A percentile compares a stretch with the other conserved stretches of the same genome.
These are phyloP conservation scores for Torulaspora maleeae DNA, from an alignment of 805 yeast genomes.

Conservation along the genomic window DNA sequence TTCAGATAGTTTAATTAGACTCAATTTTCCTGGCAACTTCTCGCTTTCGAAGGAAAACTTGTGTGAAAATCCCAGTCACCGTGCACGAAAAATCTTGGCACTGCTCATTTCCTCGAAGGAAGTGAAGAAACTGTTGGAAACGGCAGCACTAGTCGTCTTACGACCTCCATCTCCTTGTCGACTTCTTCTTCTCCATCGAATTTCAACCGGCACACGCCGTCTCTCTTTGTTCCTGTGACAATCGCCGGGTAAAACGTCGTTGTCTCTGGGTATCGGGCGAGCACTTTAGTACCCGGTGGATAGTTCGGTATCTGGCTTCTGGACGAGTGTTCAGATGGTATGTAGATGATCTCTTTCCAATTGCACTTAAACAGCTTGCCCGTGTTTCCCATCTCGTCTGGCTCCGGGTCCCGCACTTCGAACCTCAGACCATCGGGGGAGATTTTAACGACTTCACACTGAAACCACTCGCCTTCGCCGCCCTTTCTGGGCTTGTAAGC, in stretches of 20 bases:
- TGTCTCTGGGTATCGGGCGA: constrained; percentile 95
- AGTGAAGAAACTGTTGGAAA: constrained; percentile 43
- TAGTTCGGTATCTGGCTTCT: constrained; percentile 40
- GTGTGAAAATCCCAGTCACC: constrained; percentile 6
- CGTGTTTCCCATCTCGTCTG: constrained; percentile 86
- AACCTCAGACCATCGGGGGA: constrained; percentile 68
- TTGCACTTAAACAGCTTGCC: constrained; percentile 82
- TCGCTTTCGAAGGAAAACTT: neutral
- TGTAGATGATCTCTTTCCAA: constrained; percentile 70
- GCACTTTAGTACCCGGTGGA: constrained; percentile 72
- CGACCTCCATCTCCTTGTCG: constrained; percentile 91
- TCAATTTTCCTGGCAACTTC: neutral
- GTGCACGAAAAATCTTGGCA: constrained; percentile 1
- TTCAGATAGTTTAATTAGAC: neutral
- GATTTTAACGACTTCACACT: constrained; percentile 79
- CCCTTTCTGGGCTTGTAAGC: constrained; percentile 74
- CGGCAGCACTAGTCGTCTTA: constrained; percentile 75
- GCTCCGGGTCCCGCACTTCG: constrained; percentile 97
- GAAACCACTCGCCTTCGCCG: constrained; percentile 90
- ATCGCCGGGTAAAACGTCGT: constrained; percentile 95
- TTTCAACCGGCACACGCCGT: constrained; percentile 69
- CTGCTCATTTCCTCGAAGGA: constrained; percentile 21
- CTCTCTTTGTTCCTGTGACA: constrained; percentile 70
- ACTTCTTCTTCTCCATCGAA: constrained; percentile 98
- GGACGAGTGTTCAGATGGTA: constrained; percentile 52